Evolutionary conservation across 202 grass and related monocot genomes (phyloP), one percentile per base, ranked within the genome.

Genomic region (Panicum hallii): DNA sequence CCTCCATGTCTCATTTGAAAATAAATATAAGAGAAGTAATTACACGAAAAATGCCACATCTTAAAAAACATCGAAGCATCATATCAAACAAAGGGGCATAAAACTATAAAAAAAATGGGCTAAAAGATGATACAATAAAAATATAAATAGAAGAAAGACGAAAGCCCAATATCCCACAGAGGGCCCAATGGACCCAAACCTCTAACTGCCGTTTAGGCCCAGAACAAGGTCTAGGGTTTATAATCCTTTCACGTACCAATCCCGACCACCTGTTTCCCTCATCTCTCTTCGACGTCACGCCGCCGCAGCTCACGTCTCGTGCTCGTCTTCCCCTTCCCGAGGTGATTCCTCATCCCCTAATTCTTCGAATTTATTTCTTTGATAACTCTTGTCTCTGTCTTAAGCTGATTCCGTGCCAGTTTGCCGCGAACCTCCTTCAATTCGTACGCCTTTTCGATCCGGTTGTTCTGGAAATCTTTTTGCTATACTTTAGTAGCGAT

Each of bases 271-370:
- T 2, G 19, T 7, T 1, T 1, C 11, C 30, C 13, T 20, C 53
- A 4, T 14, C 6, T 14, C 43, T 61, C 7, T 5, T 43, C 45
- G 42, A 45, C 56, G 43, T 76, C 60, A 40, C 22, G 45, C 11
- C 45, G 32, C 32, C 32, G 74, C 40, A 48, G 70, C 70, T 43
- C 53, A 30, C 65, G 28, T 30, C 54, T 15, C 1, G 16, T 56
- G 43, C 34, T 15, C 1, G 15, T 53, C 72, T 17, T 1, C 40
- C 28, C 41, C 20, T 49, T 74, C 42, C 7, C 5, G 19, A 88
- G 87, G 81, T 84, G 67, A 48, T 80, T 49, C 48, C 34, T 23
- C 38, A 7, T 58, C 45, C 54, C 6, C 5, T n/a, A 5, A 40
- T 67, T 4, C 38, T 7, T 61, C 14, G 2, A 4, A 13, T 78